Evolutionary conservation across 2,329 filamentous ascomycete genomes (phyloP).

Genomic region (Calycina herbarum): DNA sequence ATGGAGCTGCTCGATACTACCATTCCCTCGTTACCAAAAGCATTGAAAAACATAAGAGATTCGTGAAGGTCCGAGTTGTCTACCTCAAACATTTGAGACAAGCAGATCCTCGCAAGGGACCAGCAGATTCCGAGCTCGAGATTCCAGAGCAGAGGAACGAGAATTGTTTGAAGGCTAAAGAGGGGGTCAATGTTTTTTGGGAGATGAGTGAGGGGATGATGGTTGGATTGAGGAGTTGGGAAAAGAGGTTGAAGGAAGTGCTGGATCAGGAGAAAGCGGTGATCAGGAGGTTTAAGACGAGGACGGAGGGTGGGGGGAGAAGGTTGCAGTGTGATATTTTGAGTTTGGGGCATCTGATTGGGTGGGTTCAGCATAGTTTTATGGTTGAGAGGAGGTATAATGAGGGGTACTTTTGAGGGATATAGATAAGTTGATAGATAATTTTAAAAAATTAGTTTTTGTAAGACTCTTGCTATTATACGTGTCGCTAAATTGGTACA

Average conservation of each 20-base stretch:
- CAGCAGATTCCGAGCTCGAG: not conserved
- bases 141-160: too few species aligned
- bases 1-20: not conserved
- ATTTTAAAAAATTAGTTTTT: too few species aligned
- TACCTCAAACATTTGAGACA: not conserved
- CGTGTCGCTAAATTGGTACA: too few species aligned
- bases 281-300: not conserved
- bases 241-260: not conserved
- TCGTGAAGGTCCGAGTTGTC: not conserved
- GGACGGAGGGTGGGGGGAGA: not conserved
- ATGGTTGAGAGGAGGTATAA: slow-evolving; percentile 4
- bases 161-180: not conserved
- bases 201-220: not conserved
- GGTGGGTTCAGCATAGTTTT: slow-evolving; percentile 3
- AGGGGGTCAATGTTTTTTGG: not conserved
- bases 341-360: not conserved
- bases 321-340: not conserved
- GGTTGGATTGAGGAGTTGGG: not conserved
- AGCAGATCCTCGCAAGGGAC: not conserved
- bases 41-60: not conserved
- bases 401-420: not conserved
- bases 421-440: not conserved
- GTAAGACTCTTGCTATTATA: too few species aligned
- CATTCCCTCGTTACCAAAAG: not conserved
- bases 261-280: not conserved